Evolutionary conservation across 2,329 filamentous ascomycete species (phyloP).

Genomic region (Thielaviopsis cerberus): DNA sequence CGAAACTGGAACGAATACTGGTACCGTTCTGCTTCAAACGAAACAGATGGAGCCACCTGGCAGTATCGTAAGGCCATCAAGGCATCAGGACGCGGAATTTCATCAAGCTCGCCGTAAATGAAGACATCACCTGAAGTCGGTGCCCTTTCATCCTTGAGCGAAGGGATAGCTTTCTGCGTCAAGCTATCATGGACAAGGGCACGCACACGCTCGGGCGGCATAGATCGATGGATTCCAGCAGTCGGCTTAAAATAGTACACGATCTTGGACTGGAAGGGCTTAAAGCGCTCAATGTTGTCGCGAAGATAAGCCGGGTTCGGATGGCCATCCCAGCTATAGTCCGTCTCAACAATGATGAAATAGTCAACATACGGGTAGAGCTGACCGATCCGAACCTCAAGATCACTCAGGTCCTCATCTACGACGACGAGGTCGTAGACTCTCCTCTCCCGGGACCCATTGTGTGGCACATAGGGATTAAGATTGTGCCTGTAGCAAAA

Average conservation of each 20-base stretch:
- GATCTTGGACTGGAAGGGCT: conserved; percentile 38
- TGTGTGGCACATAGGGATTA: conserved; percentile 17
- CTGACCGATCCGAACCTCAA: conserved; percentile 43
- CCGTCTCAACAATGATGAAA: conserved; percentile 43
- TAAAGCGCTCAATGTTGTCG: conserved; percentile 31
- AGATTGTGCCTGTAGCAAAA: conserved; percentile 23
- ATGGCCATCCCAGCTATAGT: conserved; percentile 37
- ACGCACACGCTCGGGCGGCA: conserved; percentile 31
- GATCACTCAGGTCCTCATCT: conserved; percentile 45
- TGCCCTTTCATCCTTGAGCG: conserved; percentile 22
- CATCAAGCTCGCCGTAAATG: conserved; percentile 41
- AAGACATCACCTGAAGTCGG: conserved; percentile 34
- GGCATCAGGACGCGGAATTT: conserved; percentile 38
- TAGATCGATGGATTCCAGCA: conserved; percentile 27
- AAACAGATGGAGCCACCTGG: conserved; percentile 32
- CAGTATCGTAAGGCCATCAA: conserved; percentile 31
- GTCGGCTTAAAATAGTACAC: not conserved
- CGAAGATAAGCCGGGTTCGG: conserved; percentile 26
- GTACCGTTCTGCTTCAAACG: conserved; percentile 33
- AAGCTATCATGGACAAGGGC: conserved; percentile 36
- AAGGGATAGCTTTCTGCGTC: conserved; percentile 36
- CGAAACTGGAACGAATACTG: conserved; percentile 40
- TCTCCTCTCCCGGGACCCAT: not conserved
- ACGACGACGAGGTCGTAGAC: conserved; percentile 45
- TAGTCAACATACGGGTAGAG: conserved; percentile 42